phyloP scores from a whole-genome alignment of 2,329 filamentous ascomycete genomes.

The Acrocalymma vagum region DNA sequence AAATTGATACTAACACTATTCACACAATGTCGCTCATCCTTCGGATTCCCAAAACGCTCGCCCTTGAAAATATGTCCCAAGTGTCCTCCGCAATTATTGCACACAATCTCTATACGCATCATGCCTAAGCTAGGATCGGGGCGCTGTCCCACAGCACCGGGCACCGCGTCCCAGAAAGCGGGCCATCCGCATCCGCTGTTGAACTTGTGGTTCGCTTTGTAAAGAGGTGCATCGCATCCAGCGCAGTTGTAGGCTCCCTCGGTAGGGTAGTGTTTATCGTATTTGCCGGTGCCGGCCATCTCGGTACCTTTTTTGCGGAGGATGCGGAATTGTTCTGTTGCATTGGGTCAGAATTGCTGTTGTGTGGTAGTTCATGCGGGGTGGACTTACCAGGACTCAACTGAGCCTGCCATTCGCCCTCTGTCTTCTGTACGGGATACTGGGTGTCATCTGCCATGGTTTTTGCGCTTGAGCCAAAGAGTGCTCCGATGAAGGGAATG shows the following conservation, averaged over 20 bases:
- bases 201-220: slow-evolving; percentile 95
- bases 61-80: slow-evolving; percentile 92
- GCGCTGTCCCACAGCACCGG: slow-evolving; percentile 85
- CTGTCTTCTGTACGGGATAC: slow-evolving; percentile 81
- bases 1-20: slow-evolving; percentile 94
- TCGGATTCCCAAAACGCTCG: slow-evolving; percentile 83
- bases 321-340: slow-evolving; percentile 90
- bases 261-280: slow-evolving; percentile 83
- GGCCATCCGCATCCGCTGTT: slow-evolving; percentile 97
- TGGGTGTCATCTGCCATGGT: slow-evolving; percentile 64
- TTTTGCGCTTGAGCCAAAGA: slow-evolving; percentile 72
- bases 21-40: slow-evolving; percentile 96
- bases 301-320: slow-evolving; percentile 94
- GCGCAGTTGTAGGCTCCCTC: slow-evolving; percentile 87
- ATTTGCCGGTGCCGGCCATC: slow-evolving; percentile 78
- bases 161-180: slow-evolving; percentile 95
- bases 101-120: slow-evolving; percentile 90
- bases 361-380: neutral
- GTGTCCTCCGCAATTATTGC: slow-evolving; percentile 92
- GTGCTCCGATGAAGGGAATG: slow-evolving; percentile 78
- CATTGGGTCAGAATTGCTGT: slow-evolving; percentile 13
- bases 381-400: slow-evolving; percentile 70
- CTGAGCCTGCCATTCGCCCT: slow-evolving; percentile 89
- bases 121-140: slow-evolving; percentile 82
- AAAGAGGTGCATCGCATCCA: slow-evolving; percentile 85